Evolutionary conservation across 257 asterid genomes (phyloP).

Genomic region (Coffea eugenioides): DNA sequence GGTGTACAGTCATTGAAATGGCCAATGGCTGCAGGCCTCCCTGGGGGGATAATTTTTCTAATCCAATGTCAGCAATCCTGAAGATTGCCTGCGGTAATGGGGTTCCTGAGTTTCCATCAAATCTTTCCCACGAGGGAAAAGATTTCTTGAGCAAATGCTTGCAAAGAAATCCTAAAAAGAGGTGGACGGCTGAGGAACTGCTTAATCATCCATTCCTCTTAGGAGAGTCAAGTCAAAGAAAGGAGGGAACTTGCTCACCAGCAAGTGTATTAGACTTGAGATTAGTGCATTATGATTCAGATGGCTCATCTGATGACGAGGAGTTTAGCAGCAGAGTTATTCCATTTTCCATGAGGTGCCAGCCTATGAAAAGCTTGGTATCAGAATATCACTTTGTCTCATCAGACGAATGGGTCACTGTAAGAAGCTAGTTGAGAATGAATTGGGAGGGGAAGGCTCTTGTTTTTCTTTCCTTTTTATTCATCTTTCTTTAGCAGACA

Average conservation of each 20-base stretch:
- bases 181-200: slow-evolving; percentile 9
- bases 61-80: no score
- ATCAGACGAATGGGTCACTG: slow-evolving; percentile 1
- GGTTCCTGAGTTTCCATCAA: no score
- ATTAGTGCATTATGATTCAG: neutral
- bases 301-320: neutral
- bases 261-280: slow-evolving; percentile 7
- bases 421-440: slow-evolving; percentile 1
- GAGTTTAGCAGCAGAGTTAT: neutral
- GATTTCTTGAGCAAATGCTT: no score
- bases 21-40: no score
- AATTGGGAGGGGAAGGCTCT: no score
- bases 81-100: no score
- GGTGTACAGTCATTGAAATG: no score
- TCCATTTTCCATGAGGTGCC: slow-evolving; percentile 13
- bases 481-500: no score
- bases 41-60: no score
- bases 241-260: neutral
- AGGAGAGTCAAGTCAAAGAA: neutral
- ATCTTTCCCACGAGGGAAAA: no score
- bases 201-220: slow-evolving; percentile 5
- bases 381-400: slow-evolving; percentile 3
- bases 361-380: neutral
- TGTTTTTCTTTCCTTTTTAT: no score
- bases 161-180: slow-evolving; percentile 2